Percentiles rank a stretch among this genome's conserved stretches.
phyloP scores from a whole-genome alignment of 306 rosid genomes.

The Inga leiocalycina region DNA sequence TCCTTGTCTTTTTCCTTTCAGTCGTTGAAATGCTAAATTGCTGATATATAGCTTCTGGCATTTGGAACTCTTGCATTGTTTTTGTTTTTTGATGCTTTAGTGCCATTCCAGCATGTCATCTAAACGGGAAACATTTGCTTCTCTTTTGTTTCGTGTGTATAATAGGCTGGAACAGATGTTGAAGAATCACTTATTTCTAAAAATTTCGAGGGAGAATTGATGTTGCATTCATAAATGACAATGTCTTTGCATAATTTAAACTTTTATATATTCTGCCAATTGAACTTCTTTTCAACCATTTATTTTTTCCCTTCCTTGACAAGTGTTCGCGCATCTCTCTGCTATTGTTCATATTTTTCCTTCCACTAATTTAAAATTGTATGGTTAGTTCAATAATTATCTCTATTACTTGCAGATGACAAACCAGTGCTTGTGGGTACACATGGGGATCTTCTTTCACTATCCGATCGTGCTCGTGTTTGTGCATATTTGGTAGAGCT shows the following conservation, averaged over 20 bases:
- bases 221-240: slow-evolving; percentile 5
- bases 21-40: background rate
- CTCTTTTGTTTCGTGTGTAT: slow-evolving; percentile 12
- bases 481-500: slow-evolving; percentile 65
- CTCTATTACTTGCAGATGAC: slow-evolving; percentile 61
- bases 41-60: background rate
- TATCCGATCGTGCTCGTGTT: slow-evolving; percentile 61
- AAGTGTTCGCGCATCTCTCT: background rate
- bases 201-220: background rate
- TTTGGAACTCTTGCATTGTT: background rate
- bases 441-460: slow-evolving; percentile 88
- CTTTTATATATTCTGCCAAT: slow-evolving; percentile 1
- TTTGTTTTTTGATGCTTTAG: background rate
- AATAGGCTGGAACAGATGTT: slow-evolving; percentile 1
- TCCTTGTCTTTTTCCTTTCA: background rate
- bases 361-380: slow-evolving; percentile 6
- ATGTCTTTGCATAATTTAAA: background rate
- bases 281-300: background rate
- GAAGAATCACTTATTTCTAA: slow-evolving; percentile 1
- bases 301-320: background rate
- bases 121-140: background rate
- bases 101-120: background rate
- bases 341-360: background rate
- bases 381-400: slow-evolving; percentile 3
- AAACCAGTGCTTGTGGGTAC: slow-evolving; percentile 78